These are phyloP conservation scores for Cyanodermella asteris DNA, from an alignment of 2,329 filamentous ascomycete genomes.

Conservation along the genomic window DNA sequence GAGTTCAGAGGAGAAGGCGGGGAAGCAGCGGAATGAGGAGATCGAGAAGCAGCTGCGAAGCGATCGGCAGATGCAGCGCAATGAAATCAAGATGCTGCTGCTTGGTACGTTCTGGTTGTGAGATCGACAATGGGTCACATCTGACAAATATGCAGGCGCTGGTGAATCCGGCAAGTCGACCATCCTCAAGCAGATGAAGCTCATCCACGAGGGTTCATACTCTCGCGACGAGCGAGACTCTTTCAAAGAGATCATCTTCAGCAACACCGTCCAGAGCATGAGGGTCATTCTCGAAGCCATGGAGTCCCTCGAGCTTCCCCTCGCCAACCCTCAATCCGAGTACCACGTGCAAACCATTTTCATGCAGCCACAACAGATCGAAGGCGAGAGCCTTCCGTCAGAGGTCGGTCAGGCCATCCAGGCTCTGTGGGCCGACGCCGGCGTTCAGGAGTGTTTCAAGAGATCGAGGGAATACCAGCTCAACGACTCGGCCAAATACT, in stretches of 20 bases:
- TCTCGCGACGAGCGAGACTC: constrained; percentile 65
- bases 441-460: constrained; percentile 89
- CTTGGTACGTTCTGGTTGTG: constrained; percentile 45
- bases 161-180: constrained; percentile 96
- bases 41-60: constrained; percentile 98
- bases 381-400: constrained; percentile 80
- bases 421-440: constrained; percentile 76
- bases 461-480: constrained; percentile 88
- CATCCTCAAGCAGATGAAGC: constrained; percentile 94
- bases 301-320: constrained; percentile 51
- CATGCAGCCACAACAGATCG: constrained; percentile 93
- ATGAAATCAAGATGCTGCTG: constrained; percentile 99
- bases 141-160: constrained; percentile 41
- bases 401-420: constrained; percentile 88
- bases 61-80: constrained; percentile 96
- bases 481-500: constrained; percentile 93
- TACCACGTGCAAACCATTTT: constrained; percentile 97
- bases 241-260: constrained; percentile 52
- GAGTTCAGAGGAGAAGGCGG: constrained; percentile 99
- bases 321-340: constrained; percentile 81
- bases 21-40: constrained; percentile 98
- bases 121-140: constrained; percentile 2
- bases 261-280: constrained; percentile 50
- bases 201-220: constrained; percentile 97
- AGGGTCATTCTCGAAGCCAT: constrained; percentile 48